These are phyloP conservation scores for Globisporangium radiosum DNA, from an alignment of 352 stramenopile genomes.

Conservation along the genomic window DNA sequence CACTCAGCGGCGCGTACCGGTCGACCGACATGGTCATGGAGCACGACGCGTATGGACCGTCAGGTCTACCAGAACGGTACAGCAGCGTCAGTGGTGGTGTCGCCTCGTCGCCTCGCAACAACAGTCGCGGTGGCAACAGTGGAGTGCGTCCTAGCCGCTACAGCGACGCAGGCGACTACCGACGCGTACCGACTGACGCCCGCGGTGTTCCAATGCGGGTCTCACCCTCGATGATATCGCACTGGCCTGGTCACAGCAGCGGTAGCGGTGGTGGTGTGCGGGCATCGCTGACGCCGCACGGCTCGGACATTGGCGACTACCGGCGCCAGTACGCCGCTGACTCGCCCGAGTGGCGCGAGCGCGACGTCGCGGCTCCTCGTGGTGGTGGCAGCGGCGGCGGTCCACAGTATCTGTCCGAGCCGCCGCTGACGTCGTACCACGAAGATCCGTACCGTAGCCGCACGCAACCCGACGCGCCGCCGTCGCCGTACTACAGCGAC, in stretches of 20 bases:
- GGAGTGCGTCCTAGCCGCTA: neutral
- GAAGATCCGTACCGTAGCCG: slow-evolving; percentile 1
- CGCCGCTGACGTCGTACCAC: neutral
- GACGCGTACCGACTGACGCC: neutral
- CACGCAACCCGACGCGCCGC: neutral
- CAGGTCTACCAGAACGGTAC: neutral
- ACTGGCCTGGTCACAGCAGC: neutral
- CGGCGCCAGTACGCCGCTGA: slow-evolving; percentile 17
- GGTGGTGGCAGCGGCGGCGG: neutral
- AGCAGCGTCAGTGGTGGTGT: neutral
- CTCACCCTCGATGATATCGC: neutral
- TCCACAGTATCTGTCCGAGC: neutral
- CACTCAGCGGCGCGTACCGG: no score
- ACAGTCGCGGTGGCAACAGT: neutral
- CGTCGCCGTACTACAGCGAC: slow-evolving; percentile 5
- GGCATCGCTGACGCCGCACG: neutral
- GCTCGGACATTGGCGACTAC: slow-evolving; percentile 16
- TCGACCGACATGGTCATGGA: slow-evolving; percentile 4
- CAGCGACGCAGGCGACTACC: slow-evolving; percentile 3
- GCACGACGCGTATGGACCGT: slow-evolving; percentile 1
- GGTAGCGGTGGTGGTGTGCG: neutral
- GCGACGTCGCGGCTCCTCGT: slow-evolving; percentile 6
- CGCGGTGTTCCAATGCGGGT: slow-evolving; percentile 1
- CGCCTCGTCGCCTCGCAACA: neutral
- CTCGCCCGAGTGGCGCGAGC: slow-evolving; percentile 32